These are phyloP conservation scores for Hanseniaspora vineae DNA, from an alignment of 805 yeast species.

Conservation along the genomic window DNA sequence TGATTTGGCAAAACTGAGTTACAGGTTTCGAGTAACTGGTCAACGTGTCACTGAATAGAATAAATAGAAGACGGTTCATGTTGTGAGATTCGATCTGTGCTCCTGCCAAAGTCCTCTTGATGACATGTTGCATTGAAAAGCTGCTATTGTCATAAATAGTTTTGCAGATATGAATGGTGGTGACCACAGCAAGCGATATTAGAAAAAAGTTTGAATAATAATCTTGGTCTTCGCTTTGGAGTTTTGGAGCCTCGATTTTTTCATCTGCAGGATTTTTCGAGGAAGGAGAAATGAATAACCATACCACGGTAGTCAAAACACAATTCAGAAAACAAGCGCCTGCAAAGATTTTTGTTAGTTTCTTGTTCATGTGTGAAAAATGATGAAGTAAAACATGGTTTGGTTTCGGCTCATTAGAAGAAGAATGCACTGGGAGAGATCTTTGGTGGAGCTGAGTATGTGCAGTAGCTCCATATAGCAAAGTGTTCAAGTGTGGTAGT, in stretches of 20 bases:
- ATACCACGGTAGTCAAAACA: too few species aligned
- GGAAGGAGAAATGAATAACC: too few species aligned
- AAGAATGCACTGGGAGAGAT: neutral
- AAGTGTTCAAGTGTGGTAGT: neutral
- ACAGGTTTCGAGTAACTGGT: constrained; percentile 70
- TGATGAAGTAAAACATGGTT: too few species aligned
- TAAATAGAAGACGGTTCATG: constrained; percentile 44
- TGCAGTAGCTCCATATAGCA: neutral
- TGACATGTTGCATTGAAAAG: constrained; percentile 21
- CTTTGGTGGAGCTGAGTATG: neutral
- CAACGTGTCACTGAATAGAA: constrained; percentile 69
- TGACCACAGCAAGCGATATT: constrained; percentile 19
- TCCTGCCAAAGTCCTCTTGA: constrained; percentile 17
- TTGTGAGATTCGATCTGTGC: constrained; percentile 11
- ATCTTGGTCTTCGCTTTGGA: constrained; percentile 3
- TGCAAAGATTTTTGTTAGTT: too few species aligned
- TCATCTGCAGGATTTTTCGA: neutral
- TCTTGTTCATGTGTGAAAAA: neutral
- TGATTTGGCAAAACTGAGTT: constrained; percentile 49
- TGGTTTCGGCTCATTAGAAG: neutral
- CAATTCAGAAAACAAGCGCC: too few species aligned
- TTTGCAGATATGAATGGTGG: constrained; percentile 29
- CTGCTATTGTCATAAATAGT: constrained; percentile 25
- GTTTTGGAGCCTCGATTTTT: neutral
- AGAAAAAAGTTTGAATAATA: constrained; percentile 14